Percentiles rank a stretch among this genome's conserved stretches.
These are phyloP conservation scores for Cylindrodendrum hubeiense DNA, from an alignment of 2,329 filamentous ascomycete genomes.

Conservation along the genomic window DNA sequence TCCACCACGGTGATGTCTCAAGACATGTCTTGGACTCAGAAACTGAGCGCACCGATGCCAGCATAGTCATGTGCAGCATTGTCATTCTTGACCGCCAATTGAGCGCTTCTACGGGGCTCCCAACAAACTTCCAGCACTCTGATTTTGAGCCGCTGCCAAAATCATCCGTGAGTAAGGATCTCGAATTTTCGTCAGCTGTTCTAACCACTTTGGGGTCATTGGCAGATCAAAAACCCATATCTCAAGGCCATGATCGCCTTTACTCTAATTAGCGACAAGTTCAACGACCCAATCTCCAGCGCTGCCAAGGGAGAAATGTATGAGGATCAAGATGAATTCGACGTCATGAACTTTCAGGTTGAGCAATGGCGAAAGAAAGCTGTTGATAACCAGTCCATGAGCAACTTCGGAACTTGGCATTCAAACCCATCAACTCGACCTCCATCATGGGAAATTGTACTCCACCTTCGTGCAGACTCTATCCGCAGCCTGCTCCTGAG, in stretches of 20 bases:
- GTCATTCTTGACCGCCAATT: constrained; percentile 3
- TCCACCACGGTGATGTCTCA: constrained; percentile 43
- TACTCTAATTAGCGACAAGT: constrained; percentile 6
- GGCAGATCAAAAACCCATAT: constrained; percentile 6
- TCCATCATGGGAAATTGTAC: constrained; percentile 2
- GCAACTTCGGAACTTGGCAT: neutral
- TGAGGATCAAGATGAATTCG: constrained; percentile 43
- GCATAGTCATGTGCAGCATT: constrained; percentile 5
- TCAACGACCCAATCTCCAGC: constrained; percentile 1
- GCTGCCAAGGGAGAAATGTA: constrained; percentile 20
- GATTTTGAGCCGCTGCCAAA: constrained; percentile 2
- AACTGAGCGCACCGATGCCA: neutral
- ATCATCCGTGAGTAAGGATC: neutral
- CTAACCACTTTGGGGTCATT: neutral
- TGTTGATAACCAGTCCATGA: constrained; percentile 27
- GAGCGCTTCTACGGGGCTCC: constrained; percentile 7
- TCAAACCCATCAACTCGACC: neutral
- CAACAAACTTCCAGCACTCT: constrained; percentile 5
- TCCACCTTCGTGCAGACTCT: constrained; percentile 2
- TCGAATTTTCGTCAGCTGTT: fast-evolving
- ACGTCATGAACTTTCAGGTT: constrained; percentile 47
- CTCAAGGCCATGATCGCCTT: constrained; percentile 12
- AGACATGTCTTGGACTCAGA: constrained; percentile 28
- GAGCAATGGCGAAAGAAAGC: constrained; percentile 44
- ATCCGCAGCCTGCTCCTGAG: neutral